Evolutionary conservation across 2,329 filamentous ascomycete species (phyloP).

Genomic region (Myriosclerotinia curreyana): DNA sequence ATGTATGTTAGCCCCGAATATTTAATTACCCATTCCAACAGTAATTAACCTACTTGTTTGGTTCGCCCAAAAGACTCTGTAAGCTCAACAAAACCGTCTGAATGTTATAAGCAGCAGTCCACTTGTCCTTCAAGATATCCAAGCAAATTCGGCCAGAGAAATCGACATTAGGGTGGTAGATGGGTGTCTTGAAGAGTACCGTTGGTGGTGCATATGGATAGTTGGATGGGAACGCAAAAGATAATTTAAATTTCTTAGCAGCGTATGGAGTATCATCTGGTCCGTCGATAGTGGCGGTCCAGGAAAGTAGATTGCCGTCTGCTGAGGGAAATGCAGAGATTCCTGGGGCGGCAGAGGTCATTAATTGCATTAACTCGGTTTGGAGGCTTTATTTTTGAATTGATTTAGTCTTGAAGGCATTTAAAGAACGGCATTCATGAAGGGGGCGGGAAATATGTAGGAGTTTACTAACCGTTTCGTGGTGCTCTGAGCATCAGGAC

Average conservation of each 20-base stretch:
- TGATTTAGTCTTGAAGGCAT: constrained; percentile 1
- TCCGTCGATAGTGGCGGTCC: constrained; percentile 91
- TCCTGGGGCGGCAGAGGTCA: constrained; percentile 90
- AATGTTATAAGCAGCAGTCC: constrained; percentile 96
- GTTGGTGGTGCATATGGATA: constrained; percentile 91
- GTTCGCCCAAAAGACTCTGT: constrained; percentile 92
- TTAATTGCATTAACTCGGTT: constrained; percentile 96
- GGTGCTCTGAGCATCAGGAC: constrained; percentile 68
- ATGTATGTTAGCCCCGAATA: constrained; percentile 26
- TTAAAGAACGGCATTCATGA: background rate
- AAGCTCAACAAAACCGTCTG: constrained; percentile 89
- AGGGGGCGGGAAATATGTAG: background rate
- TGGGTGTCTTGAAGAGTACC: constrained; percentile 95
- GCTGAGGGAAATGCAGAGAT: constrained; percentile 91
- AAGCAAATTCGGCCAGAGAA: constrained; percentile 96
- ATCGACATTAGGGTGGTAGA: constrained; percentile 98
- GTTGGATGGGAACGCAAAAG: constrained; percentile 83
- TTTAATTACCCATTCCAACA: background rate
- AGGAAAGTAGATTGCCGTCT: constrained; percentile 85
- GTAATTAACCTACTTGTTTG: constrained; percentile 78
- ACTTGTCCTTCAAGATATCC: constrained; percentile 98
- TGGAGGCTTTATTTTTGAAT: constrained; percentile 63
- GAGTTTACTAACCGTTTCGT: constrained; percentile 63
- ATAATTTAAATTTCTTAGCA: constrained; percentile 84
- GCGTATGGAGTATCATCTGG: constrained; percentile 90